Evolutionary conservation across 169 alveolate genomes (phyloP), one percentile per base, ranked within the genome.

Genomic region (Ichthyophthirius multifiliis): DNA sequence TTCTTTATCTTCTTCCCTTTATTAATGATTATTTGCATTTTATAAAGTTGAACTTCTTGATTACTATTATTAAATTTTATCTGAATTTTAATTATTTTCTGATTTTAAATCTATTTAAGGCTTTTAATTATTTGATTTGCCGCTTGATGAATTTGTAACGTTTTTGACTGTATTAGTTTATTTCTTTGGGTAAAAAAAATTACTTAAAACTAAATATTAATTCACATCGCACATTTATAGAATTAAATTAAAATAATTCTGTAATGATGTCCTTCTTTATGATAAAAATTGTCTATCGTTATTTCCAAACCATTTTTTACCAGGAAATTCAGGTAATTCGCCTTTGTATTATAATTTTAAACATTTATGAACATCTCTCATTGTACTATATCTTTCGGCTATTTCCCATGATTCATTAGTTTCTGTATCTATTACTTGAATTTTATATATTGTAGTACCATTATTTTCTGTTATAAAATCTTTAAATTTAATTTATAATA

Each of bases 321-420:
- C 31, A 55, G 71, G 71, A 55, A 55, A 55, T 27, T 55, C 71
- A 27, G 71, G 71, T 55, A 55, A 55, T 15, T 55, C 71, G 1
- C n/a, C 43, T 55, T 55, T 55, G 15, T 23, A 55, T 18, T 55
- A 55, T 18, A 27, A 34, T 27, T 39, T 34, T 10, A 55, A 39
- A 15, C 43, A 13, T 27, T 55, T 55, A 55, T 55, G 71, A 27
- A 55, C 31, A 7, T 55, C 71, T 23, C 71, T 55, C 71, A 55
- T 55, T 20, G 16, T 23, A 9, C 71, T 55, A 27, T 55, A 55
- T 27, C 71, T 34, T 55, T 55, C 71, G 12, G 23, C 71, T 2
- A 55, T 27, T 55, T 55, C 71, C 71, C 71, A 55, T 4, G 41
- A 15, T 4, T 55, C 39, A 13, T 16, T 39, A 12, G 71, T 55